Base-by-base conservation (phyloP, 2,329 filamentous ascomycete species). In the Aspergillus sp. region DNA sequence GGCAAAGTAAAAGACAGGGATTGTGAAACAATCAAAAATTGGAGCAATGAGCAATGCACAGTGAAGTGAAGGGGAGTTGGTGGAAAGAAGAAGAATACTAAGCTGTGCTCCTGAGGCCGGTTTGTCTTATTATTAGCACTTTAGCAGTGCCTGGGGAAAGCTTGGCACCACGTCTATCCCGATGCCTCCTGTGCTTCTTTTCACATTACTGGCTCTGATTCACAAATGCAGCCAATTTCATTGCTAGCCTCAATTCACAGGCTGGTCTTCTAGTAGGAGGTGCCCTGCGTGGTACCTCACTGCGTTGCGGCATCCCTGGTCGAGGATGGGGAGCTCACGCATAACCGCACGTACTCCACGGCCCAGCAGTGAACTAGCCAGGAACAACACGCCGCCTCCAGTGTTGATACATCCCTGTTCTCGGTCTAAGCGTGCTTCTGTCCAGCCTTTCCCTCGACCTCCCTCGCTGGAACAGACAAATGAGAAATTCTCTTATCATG, bases 21-120 rank as follows among this genome's bases (percentile, higher is more conserved):
- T 54, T 51, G 56, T 40, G 47, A 52, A 50, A 58, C 48, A 45
- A 47, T 34, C 17, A 48, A 42, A 57, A 41, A 52, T 30, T 57
- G 48, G 45, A 57, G 48, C 41, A 48, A 49, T 33, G 48, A 47
- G 41, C 37, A 56, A 45, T 39, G 34, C 20, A 51, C 19, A 51
- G 27, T 11, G 15, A 33, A 51, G 27, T 11, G 15, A 33, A 51
- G 22, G 40, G 12, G 49, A 37, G 17, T 19, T 22, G 22, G 34
- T 37, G 33, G 17, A 19, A 54, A 30, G 12, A 45, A 47, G 34
- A 51, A 34, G 27, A 52, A 48, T 20, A 54, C 34, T 17, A 48
- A 30, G 48, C 33, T 39, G 48, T 41, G 37, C 51, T 54, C 41
- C 22, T 48, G 44, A 49, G 46, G 30, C 30, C 30, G 30, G 37